Percentiles rank a stretch among this genome's conserved stretches.
Conservation (phyloP, 805 yeast genomes). For the Yamadazyma paraphyllophila region DNA sequence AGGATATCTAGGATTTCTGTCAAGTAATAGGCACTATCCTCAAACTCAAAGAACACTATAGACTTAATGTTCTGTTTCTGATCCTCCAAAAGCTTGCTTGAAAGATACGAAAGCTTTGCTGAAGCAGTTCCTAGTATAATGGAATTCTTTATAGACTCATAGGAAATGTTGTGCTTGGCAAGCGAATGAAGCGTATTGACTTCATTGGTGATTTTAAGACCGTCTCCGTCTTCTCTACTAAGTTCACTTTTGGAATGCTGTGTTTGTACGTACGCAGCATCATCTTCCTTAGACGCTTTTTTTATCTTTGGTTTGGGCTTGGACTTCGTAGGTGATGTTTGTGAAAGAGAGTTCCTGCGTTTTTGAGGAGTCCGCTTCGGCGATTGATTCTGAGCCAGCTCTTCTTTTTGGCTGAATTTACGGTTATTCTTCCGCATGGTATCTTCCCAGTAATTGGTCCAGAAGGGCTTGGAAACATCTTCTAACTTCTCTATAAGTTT, state of each 20-base stretch:
- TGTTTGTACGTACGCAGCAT: background rate
- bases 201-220: slow-evolving; percentile 20
- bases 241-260: slow-evolving; percentile 12
- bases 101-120: slow-evolving; percentile 59
- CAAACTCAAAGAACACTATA: slow-evolving; percentile 67
- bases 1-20: slow-evolving; percentile 62
- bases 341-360: slow-evolving; percentile 11
- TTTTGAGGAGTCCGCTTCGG: slow-evolving; percentile 7
- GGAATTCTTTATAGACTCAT: slow-evolving; percentile 28
- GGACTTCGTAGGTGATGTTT: slow-evolving; percentile 1
- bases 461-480: slow-evolving; percentile 42
- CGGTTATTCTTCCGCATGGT: slow-evolving; percentile 35
- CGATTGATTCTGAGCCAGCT: slow-evolving; percentile 21
- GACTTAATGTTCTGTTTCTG: slow-evolving; percentile 48
- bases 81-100: slow-evolving; percentile 53
- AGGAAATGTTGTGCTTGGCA: slow-evolving; percentile 15
- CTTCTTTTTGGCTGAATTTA: slow-evolving; percentile 30
- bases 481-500: slow-evolving; percentile 30
- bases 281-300: slow-evolving; percentile 1
- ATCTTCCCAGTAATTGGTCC: slow-evolving; percentile 54
- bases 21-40: slow-evolving; percentile 66
- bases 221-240: slow-evolving; percentile 19
- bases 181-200: slow-evolving; percentile 20
- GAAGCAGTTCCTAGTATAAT: slow-evolving; percentile 60
- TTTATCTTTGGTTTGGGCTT: slow-evolving; percentile 4